phyloP scores from a whole-genome alignment of 805 yeast genomes.

The Suhomyces tanzawaensis region DNA sequence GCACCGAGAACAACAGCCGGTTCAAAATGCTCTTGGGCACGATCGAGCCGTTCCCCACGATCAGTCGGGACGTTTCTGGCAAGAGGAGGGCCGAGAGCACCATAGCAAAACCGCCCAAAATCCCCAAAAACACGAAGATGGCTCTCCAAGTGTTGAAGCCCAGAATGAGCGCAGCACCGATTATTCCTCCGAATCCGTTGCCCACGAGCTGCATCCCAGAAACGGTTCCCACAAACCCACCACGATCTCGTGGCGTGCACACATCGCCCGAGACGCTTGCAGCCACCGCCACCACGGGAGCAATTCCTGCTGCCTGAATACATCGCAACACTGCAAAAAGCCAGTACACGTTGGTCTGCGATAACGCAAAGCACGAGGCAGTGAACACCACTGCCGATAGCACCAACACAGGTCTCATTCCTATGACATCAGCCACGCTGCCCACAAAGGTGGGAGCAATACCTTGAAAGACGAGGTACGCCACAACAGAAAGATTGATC shows the following conservation, averaged over 20 bases:
- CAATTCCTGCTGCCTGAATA: conserved; percentile 74
- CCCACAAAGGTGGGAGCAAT: conserved; percentile 69
- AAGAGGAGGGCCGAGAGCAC: conserved; percentile 26
- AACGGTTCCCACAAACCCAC: conserved; percentile 64
- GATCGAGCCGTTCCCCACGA: conserved; percentile 77
- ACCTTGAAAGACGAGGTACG: conserved; percentile 76
- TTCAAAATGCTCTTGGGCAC: conserved; percentile 44
- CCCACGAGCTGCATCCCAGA: conserved; percentile 69
- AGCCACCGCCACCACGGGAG: conserved; percentile 71
- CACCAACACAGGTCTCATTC: conserved; percentile 69
- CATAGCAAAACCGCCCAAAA: conserved; percentile 53
- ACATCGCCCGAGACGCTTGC: conserved; percentile 77
- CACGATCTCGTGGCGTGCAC: conserved; percentile 65
- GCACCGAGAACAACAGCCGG: conserved; percentile 43
- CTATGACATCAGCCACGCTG: conserved; percentile 63
- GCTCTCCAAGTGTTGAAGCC: conserved; percentile 60
- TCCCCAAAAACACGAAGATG: conserved; percentile 71
- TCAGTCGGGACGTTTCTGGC: conserved; percentile 73
- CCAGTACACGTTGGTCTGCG: conserved; percentile 56
- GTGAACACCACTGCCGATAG: conserved; percentile 53
- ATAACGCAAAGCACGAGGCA: conserved; percentile 65
- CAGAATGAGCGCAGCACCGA: conserved; percentile 47
- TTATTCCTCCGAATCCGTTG: conserved; percentile 75
- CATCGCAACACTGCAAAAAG: conserved; percentile 63
- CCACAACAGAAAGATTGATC: conserved; percentile 73